Evolutionary conservation across 2,329 filamentous ascomycete genomes (phyloP), one percentile per base, ranked within the genome.

Genomic region (Penicillium sp.): DNA sequence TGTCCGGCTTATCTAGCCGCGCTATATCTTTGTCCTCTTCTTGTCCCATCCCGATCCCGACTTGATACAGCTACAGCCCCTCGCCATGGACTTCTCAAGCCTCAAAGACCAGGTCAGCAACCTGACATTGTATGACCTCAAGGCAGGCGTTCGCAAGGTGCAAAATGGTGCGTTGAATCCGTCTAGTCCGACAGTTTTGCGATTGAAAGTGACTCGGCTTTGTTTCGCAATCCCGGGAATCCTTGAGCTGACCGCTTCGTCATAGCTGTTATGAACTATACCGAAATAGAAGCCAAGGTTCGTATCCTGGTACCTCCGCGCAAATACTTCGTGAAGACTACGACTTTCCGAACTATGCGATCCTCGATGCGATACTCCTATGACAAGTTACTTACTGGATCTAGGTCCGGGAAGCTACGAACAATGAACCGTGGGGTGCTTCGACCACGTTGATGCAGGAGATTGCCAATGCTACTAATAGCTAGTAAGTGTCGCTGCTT

Each of bases 341-440:
- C 23, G 37, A 29, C 10, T 29, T 26, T 23, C 4, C 7, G 11
- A 26, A 35, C 13, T 37, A 19, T 26, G 42, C 42, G 26, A 35
- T 13, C 29, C 27, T 29, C 25, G 10, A 47, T 23, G 16, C 19
- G 19, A 31, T 13, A 4, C 19, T 1, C 4, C 14, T 16, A 5
- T 31, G 50, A 26, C 39, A 14, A 42, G 45, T 58, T 51, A 58
- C 66, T 72, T 55, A 72, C 64, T 46, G 56, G 51, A 53, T 27
- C 62, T 67, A 95, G 89, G 92, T 98, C 65, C 90, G 95, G 77
- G 95, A 99, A 83, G 95, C 95, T 29, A 99, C 95, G 37, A 99
- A 99, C 79, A 98, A 98, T 76, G 95, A 99, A 77, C 95, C 95
- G 56, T 99, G 95, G 95, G 95, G 93, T 64, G 87, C 88, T 50